phyloP scores from a whole-genome alignment of 768 basidiomycete genomes.

The Boletellus sp. region DNA sequence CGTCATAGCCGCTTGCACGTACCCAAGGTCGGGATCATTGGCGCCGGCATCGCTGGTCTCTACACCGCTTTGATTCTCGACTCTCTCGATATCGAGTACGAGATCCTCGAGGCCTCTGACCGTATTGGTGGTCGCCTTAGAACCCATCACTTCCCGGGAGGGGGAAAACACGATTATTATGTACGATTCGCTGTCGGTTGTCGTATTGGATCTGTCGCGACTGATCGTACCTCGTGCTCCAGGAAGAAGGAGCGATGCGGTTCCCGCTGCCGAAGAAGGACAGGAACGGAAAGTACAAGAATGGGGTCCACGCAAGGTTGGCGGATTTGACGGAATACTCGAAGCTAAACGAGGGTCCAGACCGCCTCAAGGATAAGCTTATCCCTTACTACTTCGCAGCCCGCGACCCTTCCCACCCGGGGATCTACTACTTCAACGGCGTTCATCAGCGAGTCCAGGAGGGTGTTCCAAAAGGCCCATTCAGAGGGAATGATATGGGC shows the following conservation, averaged over 20 bases:
- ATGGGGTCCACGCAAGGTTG: slow-evolving; percentile 29
- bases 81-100: slow-evolving; percentile 38
- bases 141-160: slow-evolving; percentile 38
- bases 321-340: slow-evolving; percentile 28
- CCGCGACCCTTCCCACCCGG: slow-evolving; percentile 7
- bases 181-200: slow-evolving; percentile 18
- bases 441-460: not conserved
- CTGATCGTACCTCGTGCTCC: not conserved
- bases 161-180: slow-evolving; percentile 35
- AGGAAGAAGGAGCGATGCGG: slow-evolving; percentile 43
- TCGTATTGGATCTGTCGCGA: not conserved
- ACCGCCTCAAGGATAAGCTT: slow-evolving; percentile 18
- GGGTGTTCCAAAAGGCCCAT: not conserved
- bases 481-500: not conserved
- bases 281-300: slow-evolving; percentile 13
- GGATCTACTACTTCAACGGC: slow-evolving; percentile 8
- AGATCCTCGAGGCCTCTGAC: slow-evolving; percentile 41
- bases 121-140: slow-evolving; percentile 43
- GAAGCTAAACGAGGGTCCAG: slow-evolving; percentile 9
- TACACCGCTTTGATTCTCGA: slow-evolving; percentile 46
- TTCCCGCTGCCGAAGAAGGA: slow-evolving; percentile 27
- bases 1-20: not conserved
- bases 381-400: slow-evolving; percentile 20
- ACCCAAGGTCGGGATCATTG: slow-evolving; percentile 18
- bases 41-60: slow-evolving; percentile 30